Evolutionary conservation across 2,329 filamentous ascomycete species (phyloP), one percentile per base, ranked within the genome.

Genomic region (Xylariaceae sp.): DNA sequence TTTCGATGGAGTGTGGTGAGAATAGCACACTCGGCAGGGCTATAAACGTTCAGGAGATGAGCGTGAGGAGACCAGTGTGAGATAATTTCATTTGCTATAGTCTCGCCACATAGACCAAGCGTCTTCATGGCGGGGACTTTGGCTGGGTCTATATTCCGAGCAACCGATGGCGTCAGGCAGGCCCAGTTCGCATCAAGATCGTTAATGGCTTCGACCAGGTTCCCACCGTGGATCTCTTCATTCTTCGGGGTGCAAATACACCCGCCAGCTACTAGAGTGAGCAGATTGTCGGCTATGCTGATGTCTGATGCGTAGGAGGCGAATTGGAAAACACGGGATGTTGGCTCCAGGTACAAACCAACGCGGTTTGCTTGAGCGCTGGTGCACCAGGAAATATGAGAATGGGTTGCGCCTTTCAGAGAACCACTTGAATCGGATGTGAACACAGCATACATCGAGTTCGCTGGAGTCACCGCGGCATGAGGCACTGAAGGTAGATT

Each of bases 351-450:
- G 19, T 84, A 70, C 26, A 73, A 70, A n/a, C 72, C 66, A 15
- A 83, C 63, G 58, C 81, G 82, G 61, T 78, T 79, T 57, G 79
- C 72, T 19, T 84, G 65, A 55, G 81, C 82, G 40, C 75, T 71
- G 2, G 53, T 51, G 15, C 47, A 51, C 49, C 49, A 55, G 2
- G 53, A 55, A 7, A 30, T 29, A 56, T 80, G 77, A 0, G 80
- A 80, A 26, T 85, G 73, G 5, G 78, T 63, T 9, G 83, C 76
- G 19, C 80, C 79, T 61, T 84, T 83, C 0, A 80, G 81, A 37
- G 70, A 71, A 4, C 80, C 81, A 12, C 80, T 84, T 54, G 76
- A 81, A 16, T 81, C 80, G 49, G 78, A 79, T 0, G 79, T 83
- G 61, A 80, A 83, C 1, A 84, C 74, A 2, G 75, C 75, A 61